phyloP scores from a whole-genome alignment of 257 asterid species.

The Fraxinus pennsylvanica region DNA sequence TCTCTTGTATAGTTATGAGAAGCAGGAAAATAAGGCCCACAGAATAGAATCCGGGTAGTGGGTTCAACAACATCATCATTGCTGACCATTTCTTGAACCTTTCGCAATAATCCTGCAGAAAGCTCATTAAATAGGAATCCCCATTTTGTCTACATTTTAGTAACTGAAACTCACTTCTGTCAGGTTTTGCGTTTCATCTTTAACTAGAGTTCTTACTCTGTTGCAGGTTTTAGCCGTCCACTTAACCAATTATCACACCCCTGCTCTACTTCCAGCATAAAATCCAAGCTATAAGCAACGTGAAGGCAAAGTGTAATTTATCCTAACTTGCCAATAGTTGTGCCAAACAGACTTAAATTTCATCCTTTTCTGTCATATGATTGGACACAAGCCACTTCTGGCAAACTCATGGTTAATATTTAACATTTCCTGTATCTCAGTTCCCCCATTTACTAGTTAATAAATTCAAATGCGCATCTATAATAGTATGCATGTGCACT shows the following conservation, averaged over 20 bases:
- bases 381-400: neutral
- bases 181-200: neutral
- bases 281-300: neutral
- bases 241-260: neutral
- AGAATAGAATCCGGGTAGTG: slow-evolving; percentile 70
- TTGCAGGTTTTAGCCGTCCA: neutral
- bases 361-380: neutral
- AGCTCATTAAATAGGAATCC: slow-evolving; percentile 12
- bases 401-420: neutral
- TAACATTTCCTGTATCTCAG: neutral
- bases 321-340: neutral
- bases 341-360: neutral
- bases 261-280: neutral
- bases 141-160: neutral
- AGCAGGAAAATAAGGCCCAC: slow-evolving; percentile 78
- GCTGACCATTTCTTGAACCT: slow-evolving; percentile 36
- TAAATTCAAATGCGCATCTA: neutral
- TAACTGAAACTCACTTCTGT: neutral
- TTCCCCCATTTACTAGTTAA: neutral
- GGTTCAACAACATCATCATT: slow-evolving; percentile 27
- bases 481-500: neutral
- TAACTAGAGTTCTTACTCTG: neutral
- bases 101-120: slow-evolving; percentile 36
- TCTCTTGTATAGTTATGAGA: slow-evolving; percentile 76
- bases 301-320: neutral